Evolutionary conservation across 352 stramenopile genomes (phyloP).

Genomic region (Phytophthora tubulina): DNA sequence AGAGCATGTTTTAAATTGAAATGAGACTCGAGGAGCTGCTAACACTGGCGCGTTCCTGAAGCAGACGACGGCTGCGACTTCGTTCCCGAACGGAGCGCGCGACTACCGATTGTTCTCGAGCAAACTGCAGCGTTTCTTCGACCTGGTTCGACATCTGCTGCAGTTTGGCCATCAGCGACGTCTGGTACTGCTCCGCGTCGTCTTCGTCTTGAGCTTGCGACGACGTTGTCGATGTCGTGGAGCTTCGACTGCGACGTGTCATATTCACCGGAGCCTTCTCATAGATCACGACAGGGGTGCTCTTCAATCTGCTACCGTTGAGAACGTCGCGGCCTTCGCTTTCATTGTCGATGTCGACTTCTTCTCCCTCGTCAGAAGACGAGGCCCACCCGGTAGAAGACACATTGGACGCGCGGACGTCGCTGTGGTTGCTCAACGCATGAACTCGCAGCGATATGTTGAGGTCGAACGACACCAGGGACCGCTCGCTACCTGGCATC

Average conservation of each 20-base stretch:
- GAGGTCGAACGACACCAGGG: constrained; percentile 24
- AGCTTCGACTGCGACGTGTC: constrained; percentile 30
- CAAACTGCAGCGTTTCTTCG: constrained; percentile 44
- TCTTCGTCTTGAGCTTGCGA: constrained; percentile 18
- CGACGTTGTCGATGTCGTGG: constrained; percentile 25
- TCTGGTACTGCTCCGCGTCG: constrained; percentile 22
- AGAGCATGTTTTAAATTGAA: neutral
- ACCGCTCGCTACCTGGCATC: constrained; percentile 24
- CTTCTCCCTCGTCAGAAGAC: constrained; percentile 18
- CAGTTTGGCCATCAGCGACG: constrained; percentile 37
- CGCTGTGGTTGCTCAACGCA: constrained; percentile 17
- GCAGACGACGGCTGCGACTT: constrained; percentile 11
- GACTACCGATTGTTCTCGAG: constrained; percentile 42
- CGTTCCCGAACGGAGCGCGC: constrained; percentile 30
- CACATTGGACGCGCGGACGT: constrained; percentile 26
- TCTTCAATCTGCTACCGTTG: constrained; percentile 24
- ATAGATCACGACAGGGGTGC: constrained; percentile 8
- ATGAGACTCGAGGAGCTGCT: constrained; percentile 11
- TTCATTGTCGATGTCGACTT: constrained; percentile 20
- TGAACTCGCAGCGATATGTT: constrained; percentile 28
- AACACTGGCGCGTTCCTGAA: constrained; percentile 2
- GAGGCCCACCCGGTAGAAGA: constrained; percentile 23
- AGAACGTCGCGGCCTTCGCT: constrained; percentile 25
- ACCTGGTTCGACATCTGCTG: constrained; percentile 35
- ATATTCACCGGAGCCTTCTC: constrained; percentile 8